phyloP scores from a whole-genome alignment of 495 filamentous ascomycete species.

The Penicillium tannophilum region DNA sequence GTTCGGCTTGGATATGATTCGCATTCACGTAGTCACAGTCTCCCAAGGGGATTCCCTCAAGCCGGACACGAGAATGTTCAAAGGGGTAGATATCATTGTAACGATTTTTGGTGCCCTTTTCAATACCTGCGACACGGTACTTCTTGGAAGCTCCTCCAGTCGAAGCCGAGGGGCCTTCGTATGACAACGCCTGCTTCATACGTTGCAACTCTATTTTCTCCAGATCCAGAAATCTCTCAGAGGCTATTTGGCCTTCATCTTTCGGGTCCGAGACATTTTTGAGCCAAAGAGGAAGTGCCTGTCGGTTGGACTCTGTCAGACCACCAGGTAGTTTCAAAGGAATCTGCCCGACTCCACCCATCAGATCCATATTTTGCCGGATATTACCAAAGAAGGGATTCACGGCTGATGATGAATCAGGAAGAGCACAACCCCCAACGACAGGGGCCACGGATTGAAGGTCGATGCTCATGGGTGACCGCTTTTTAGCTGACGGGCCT shows the following conservation, averaged over 20 bases:
- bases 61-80: constrained; percentile 85
- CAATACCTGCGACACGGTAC: constrained; percentile 80
- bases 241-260: constrained; percentile 77
- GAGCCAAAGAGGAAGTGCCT: constrained; percentile 74
- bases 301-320: constrained; percentile 46
- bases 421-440: constrained; percentile 84
- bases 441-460: constrained; percentile 68
- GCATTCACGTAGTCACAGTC: constrained; percentile 96
- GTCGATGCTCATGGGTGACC: constrained; percentile 49
- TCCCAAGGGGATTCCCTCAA: constrained; percentile 68
- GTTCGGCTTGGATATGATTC: constrained; percentile 74
- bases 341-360: constrained; percentile 92
- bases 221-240: constrained; percentile 80
- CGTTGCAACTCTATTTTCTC: constrained; percentile 84
- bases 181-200: constrained; percentile 86
- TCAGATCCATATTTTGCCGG: constrained; percentile 93
- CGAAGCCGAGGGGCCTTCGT: constrained; percentile 57
- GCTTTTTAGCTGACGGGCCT: constrained; percentile 39
- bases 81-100: constrained; percentile 99
- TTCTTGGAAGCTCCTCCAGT: constrained; percentile 30
- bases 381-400: constrained; percentile 98
- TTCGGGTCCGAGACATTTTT: constrained; percentile 61
- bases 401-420: constrained; percentile 61
- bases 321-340: constrained; percentile 68
- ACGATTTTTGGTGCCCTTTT: constrained; percentile 91